Evolutionary conservation across 176 grass and related monocot genomes (phyloP).

Genomic region (Musa beccarii): DNA sequence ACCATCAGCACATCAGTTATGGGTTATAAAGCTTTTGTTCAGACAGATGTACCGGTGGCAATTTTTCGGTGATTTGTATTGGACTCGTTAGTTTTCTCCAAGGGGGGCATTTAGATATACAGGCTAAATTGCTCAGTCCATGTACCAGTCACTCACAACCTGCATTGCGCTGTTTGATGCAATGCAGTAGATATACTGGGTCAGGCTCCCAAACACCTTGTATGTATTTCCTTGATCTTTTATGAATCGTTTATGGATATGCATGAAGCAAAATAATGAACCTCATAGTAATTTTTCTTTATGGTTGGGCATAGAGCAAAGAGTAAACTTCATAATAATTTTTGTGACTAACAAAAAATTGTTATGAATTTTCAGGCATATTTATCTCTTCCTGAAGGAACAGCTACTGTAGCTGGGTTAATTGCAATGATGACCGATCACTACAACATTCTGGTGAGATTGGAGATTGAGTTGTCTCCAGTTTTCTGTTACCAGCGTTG

Average conservation of each 20-base stretch:
- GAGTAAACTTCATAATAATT: neutral
- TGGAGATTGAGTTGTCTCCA: slow-evolving; percentile 15
- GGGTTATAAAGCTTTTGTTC: too few relatives aligned
- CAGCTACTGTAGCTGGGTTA: slow-evolving; percentile 72
- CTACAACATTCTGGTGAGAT: slow-evolving; percentile 83
- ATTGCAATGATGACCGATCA: slow-evolving; percentile 98
- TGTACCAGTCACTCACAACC: too few relatives aligned
- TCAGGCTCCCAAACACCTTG: too few relatives aligned
- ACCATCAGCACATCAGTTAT: too few relatives aligned
- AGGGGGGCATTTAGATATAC: too few relatives aligned
- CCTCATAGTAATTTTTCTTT: neutral
- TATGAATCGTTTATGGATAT: too few relatives aligned
- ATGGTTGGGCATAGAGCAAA: neutral
- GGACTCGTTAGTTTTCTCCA: too few relatives aligned
- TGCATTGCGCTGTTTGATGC: neutral
- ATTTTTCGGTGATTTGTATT: too few relatives aligned
- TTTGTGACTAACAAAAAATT: neutral
- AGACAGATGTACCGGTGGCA: too few relatives aligned
- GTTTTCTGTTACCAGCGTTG: neutral
- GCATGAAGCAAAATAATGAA: too few relatives aligned
- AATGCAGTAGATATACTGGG: neutral
- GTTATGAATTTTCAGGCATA: slow-evolving; percentile 53
- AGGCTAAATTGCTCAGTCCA: too few relatives aligned
- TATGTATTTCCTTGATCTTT: neutral
- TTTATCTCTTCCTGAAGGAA: slow-evolving; percentile 91